phyloP scores from a whole-genome alignment of 192 early-diverging fungal species.

The Rhizoclosmatium sp. region DNA sequence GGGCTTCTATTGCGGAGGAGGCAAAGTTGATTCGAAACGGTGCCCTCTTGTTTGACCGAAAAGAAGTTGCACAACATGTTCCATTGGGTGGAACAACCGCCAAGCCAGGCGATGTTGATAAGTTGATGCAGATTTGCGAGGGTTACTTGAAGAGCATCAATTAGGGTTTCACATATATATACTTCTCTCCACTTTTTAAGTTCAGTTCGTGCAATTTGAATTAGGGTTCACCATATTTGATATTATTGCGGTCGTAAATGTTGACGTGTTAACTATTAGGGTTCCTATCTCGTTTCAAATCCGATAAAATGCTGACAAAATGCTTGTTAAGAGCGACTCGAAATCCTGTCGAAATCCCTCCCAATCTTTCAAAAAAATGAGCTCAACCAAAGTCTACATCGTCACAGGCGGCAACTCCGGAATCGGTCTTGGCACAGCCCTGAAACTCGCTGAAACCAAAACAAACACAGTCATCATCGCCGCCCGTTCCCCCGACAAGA shows the following conservation, averaged over 20 bases:
- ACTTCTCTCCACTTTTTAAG: too few relatives aligned
- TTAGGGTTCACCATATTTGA: too few relatives aligned
- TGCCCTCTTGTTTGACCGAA: slow-evolving; percentile 41
- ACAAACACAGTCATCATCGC: slow-evolving; percentile 27
- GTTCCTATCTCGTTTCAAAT: too few relatives aligned
- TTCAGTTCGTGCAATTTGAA: too few relatives aligned
- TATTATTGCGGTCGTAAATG: too few relatives aligned
- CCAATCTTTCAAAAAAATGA: too few relatives aligned
- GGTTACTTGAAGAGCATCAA: neutral
- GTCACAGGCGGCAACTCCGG: slow-evolving; percentile 29
- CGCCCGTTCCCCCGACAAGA: slow-evolving; percentile 26
- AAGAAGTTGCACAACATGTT: slow-evolving; percentile 36
- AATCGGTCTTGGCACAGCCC: slow-evolving; percentile 8
- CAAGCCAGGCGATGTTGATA: slow-evolving; percentile 21
- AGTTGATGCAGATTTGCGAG: slow-evolving; percentile 28
- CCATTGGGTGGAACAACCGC: slow-evolving; percentile 27
- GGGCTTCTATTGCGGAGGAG: slow-evolving; percentile 36
- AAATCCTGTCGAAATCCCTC: too few relatives aligned
- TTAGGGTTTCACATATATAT: neutral
- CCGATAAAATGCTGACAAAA: too few relatives aligned
- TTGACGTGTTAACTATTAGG: too few relatives aligned
- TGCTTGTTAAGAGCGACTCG: too few relatives aligned
- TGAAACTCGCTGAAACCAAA: slow-evolving; percentile 12
- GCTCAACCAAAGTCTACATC: neutral
- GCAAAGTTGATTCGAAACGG: slow-evolving; percentile 24